A percentile compares a stretch with the other conserved stretches of the same genome.
Evolutionary conservation across 805 yeast species (phyloP).

Genomic region (Ogataea naganishii): DNA sequence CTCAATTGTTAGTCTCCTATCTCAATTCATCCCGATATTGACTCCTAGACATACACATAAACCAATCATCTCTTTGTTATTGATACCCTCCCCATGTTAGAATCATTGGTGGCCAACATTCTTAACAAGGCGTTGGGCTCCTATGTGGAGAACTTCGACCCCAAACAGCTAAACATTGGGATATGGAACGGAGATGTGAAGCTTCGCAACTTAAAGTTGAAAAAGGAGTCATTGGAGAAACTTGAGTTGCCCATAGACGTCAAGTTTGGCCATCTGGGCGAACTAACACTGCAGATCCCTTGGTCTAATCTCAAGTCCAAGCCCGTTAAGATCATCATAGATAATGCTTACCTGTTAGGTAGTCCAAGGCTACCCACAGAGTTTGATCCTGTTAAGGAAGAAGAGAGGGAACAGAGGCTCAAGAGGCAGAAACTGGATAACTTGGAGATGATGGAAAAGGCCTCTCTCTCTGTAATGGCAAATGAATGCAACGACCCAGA

Average conservation of each 20-base stretch:
- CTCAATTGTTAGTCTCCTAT: too few relatives aligned
- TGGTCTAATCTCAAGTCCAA: constrained; percentile 92
- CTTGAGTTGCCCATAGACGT: constrained; percentile 83
- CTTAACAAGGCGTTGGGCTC: constrained; percentile 57
- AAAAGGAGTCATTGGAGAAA: constrained; percentile 83
- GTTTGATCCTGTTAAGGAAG: constrained; percentile 47
- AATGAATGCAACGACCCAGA: constrained; percentile 23
- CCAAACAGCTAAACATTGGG: constrained; percentile 90
- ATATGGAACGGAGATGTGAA: constrained; percentile 98
- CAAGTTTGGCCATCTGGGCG: constrained; percentile 83
- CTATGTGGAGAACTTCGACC: constrained; percentile 91
- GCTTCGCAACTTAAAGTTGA: constrained; percentile 64
- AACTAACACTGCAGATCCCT: constrained; percentile 84
- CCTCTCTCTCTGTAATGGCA: constrained; percentile 19
- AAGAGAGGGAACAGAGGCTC: constrained; percentile 50
- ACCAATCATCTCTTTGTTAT: not conserved
- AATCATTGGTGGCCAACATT: constrained; percentile 55
- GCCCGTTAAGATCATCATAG: constrained; percentile 82
- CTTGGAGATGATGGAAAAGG: constrained; percentile 54
- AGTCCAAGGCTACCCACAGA: constrained; percentile 58
- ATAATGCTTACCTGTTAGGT: constrained; percentile 80
- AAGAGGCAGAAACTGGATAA: constrained; percentile 59
- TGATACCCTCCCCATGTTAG: constrained; percentile 36
- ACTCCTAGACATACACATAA: not conserved
- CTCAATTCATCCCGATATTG: not conserved